These are phyloP conservation scores for Xylaria sp. DNA, from an alignment of 2,329 filamentous ascomycete genomes.

Conservation along the genomic window DNA sequence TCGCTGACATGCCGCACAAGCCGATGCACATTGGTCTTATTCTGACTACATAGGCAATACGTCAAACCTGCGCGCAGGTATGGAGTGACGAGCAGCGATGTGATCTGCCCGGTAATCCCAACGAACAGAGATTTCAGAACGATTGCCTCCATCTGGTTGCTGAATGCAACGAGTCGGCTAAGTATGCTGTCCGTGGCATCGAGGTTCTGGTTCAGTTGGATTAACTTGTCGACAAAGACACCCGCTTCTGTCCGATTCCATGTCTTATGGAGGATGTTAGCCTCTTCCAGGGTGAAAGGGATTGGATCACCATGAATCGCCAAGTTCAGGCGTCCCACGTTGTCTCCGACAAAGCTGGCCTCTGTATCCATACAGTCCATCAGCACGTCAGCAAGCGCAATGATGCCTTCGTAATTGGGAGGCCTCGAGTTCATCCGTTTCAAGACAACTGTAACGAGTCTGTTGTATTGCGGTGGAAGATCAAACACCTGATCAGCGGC, in stretches of 20 bases:
- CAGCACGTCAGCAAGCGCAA: constrained; percentile 45
- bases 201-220: constrained; percentile 55
- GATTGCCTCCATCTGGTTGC: constrained; percentile 44
- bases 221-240: constrained; percentile 61
- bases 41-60: constrained; percentile 45
- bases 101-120: constrained; percentile 48
- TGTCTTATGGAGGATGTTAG: constrained; percentile 41
- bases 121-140: constrained; percentile 50
- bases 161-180: constrained; percentile 48
- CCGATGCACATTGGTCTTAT: constrained; percentile 31
- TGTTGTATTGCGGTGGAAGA: constrained; percentile 49
- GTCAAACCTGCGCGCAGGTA: constrained; percentile 53
- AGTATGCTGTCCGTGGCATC: constrained; percentile 52
- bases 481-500: constrained; percentile 51
- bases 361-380: constrained; percentile 40
- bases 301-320: constrained; percentile 34
- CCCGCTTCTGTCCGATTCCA: constrained; percentile 38
- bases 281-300: constrained; percentile 43
- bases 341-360: constrained; percentile 37
- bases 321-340: constrained; percentile 36
- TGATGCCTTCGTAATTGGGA: constrained; percentile 49
- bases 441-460: constrained; percentile 48
- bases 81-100: constrained; percentile 44
- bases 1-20: constrained; percentile 41
- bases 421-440: constrained; percentile 47